Base-by-base conservation (phyloP, 2,329 filamentous ascomycete species). In the Fusarium armeniacum region DNA sequence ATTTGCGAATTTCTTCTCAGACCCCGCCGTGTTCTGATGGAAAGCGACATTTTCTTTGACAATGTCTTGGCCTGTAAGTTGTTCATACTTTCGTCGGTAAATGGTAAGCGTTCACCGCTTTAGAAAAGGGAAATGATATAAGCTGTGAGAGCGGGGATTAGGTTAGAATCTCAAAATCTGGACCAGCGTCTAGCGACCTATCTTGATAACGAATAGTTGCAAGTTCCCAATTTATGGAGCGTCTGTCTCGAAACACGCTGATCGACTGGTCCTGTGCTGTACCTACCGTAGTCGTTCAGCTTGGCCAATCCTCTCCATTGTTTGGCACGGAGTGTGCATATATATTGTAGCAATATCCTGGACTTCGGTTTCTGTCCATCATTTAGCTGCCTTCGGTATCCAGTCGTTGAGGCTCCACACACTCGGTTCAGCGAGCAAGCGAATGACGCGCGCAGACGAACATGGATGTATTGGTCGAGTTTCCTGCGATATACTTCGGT, bases 41-140 rank as follows among this genome's bases (percentile, higher is more conserved):
- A 54, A 68, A 65, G 46, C 43, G 28, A 51, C 24, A 47, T 32
- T 24, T 64, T 58, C 15, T 40, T 51, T 26, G 12, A n/a, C 7
- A 20, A 36, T 41, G 46, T 24, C 35, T 47, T 16, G 32, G 30
- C 22, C 33, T 28, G 28, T 46, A 33, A 47, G 36, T 35, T 22
- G 46, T 40, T 63, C 35, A 53, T 28, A 15, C 32, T 47, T 46
- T 46, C 22, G 36, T 44, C 33, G 35, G 24, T 59, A 53, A 35
- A 26, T 32, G 41, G 33, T 26, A 30, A 58, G 53, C 33, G 30
- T 61, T 74, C 72, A 74, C 72, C 72, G 72, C 72, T 22, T 16
- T 71, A 58, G n/a, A 36, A 46, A 24, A 47, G 56, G 47, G 58
- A n/a, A 52, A 52, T 66, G 35, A 44, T 67, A 40, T 56, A 30